These are phyloP conservation scores for Mycena vulgaris DNA, from an alignment of 768 basidiomycete species.

Conservation along the genomic window DNA sequence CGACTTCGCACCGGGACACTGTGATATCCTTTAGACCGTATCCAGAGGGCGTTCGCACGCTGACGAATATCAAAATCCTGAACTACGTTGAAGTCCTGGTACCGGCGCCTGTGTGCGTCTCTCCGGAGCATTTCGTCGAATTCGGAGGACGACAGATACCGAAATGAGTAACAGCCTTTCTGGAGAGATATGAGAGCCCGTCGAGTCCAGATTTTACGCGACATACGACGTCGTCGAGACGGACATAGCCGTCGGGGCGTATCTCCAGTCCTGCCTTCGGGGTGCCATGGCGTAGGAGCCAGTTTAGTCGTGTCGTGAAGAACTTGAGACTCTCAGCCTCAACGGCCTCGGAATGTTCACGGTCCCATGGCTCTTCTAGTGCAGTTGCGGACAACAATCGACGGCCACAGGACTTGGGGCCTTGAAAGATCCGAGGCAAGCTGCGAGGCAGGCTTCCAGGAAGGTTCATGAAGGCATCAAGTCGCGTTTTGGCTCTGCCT, in stretches of 20 bases:
- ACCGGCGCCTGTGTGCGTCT: conserved; percentile 1
- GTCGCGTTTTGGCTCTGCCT: background rate
- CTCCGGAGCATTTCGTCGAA: conserved; percentile 39
- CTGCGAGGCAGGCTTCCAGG: background rate
- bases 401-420: background rate
- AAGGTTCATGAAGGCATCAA: conserved; percentile 17
- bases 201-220: background rate
- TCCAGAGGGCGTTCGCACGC: conserved; percentile 44
- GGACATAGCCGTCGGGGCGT: conserved; percentile 83
- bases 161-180: conserved; percentile 8
- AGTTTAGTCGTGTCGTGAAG: conserved; percentile 44
- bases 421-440: background rate
- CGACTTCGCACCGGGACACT: conserved; percentile 30
- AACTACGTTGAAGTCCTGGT: conserved; percentile 43
- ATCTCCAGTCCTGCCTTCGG: conserved; percentile 70
- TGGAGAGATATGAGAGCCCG: conserved; percentile 1
- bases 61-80: conserved; percentile 42
- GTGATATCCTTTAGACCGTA: conserved; percentile 44
- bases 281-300: conserved; percentile 84
- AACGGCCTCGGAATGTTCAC: background rate
- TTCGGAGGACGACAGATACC: background rate
- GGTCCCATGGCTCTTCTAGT: background rate
- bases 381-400: background rate
- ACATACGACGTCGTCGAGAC: conserved; percentile 80
- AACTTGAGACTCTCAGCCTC: background rate